These are phyloP conservation scores for Didymella lethalis DNA, from an alignment of 2,329 filamentous ascomycete genomes.

Conservation along the genomic window DNA sequence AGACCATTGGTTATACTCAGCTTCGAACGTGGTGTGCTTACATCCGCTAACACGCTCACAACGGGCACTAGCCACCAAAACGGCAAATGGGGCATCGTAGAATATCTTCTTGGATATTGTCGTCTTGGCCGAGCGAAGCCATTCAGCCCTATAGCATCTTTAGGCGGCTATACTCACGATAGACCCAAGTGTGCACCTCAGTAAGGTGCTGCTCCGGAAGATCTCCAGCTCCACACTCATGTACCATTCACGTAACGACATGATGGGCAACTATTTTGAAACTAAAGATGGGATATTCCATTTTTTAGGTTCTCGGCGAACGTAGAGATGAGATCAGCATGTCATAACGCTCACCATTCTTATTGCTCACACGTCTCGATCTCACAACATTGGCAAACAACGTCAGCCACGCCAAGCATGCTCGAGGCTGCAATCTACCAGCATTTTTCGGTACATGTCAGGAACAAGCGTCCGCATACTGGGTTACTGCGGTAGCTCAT, in stretches of 20 bases:
- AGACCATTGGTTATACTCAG: slow-evolving; percentile 1
- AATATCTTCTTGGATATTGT: slow-evolving; percentile 14
- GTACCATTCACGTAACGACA: no score
- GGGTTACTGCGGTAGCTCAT: neutral
- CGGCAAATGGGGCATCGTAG: slow-evolving; percentile 26
- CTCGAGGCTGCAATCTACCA: slow-evolving; percentile 6
- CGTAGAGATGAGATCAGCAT: slow-evolving; percentile 11
- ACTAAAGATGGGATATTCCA: neutral
- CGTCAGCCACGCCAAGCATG: slow-evolving; percentile 19
- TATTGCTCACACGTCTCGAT: neutral
- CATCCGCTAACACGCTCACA: slow-evolving; percentile 23
- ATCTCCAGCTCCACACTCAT: neutral
- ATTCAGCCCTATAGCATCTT: neutral
- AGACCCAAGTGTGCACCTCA: neutral
- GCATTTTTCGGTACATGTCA: slow-evolving; percentile 11
- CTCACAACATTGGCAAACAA: slow-evolving; percentile 8
- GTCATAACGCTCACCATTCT: slow-evolving; percentile 2
- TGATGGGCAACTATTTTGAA: neutral
- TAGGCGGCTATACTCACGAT: neutral
- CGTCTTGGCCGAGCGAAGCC: slow-evolving; percentile 13
- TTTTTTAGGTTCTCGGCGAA: neutral
- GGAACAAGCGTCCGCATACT: slow-evolving; percentile 8
- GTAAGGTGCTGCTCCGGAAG: neutral
- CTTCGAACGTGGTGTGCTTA: slow-evolving; percentile 25
- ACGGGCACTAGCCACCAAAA: slow-evolving; percentile 25